These are phyloP conservation scores for Fraxinus greggii DNA, from an alignment of 305 asterid species.

Conservation along the genomic window DNA sequence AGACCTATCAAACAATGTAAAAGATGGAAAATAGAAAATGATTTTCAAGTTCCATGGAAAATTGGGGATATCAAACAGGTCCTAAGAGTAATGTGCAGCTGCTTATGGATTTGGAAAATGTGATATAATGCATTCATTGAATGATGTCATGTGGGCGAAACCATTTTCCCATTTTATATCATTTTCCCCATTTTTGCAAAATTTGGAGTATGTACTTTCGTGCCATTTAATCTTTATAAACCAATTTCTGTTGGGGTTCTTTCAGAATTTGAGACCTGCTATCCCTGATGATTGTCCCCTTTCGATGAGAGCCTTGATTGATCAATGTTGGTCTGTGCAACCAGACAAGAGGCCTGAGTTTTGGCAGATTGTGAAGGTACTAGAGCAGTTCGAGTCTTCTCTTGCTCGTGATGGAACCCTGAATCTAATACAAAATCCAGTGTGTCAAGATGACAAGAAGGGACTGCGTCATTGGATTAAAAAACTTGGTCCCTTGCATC, in stretches of 20 bases:
- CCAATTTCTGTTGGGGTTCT: constrained; percentile 9
- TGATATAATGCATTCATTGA: background rate
- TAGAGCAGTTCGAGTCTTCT: constrained; percentile 70
- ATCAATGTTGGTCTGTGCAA: constrained; percentile 81
- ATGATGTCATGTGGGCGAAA: background rate
- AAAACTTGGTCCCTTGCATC: constrained; percentile 62
- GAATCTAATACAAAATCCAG: constrained; percentile 44
- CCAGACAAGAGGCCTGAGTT: constrained; percentile 92
- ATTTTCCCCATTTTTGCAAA: background rate
- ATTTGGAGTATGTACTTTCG: background rate
- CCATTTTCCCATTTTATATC: background rate
- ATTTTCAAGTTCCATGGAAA: too few relatives aligned
- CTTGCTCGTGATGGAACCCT: constrained; percentile 67
- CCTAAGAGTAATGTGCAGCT: background rate
- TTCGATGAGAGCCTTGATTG: constrained; percentile 78
- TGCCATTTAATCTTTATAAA: background rate
- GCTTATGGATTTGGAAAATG: background rate
- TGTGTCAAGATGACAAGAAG: constrained; percentile 63
- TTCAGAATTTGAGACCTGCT: constrained; percentile 75
- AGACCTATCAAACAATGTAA: too few relatives aligned
- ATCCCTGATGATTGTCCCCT: constrained; percentile 61
- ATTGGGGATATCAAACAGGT: too few relatives aligned
- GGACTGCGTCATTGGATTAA: constrained; percentile 77
- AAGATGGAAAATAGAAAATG: too few relatives aligned
- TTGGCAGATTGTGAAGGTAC: constrained; percentile 83